Base-by-base conservation (phyloP, 805 yeast genomes). In the Ogataea philodendri region DNA sequence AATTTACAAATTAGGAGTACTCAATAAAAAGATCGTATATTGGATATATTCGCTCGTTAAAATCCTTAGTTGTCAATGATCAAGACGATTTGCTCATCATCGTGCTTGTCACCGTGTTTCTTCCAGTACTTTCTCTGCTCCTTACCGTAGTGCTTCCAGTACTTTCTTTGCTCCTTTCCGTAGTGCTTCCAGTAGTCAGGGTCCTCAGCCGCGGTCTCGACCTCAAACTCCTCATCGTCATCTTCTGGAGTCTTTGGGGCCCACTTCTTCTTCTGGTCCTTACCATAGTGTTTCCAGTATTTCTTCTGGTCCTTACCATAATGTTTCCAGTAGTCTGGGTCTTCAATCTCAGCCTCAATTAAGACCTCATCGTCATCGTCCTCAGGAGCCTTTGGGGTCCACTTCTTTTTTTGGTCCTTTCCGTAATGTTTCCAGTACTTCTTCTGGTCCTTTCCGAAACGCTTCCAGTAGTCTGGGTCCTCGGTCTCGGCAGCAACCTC, bases 361-460 rank as follows among this genome's bases (percentile, higher is more conserved):
- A n/a, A n/a, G n/a, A n/a, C n/a, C n/a, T n/a, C n/a, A n/a, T n/a
- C n/a, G n/a, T n/a, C n/a, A n/a, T n/a, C n/a, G n/a, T n/a, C n/a
- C n/a, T n/a, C n/a, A n/a, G n/a, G n/a, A n/a, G n/a, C n/a, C n/a
- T n/a, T n/a, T n/a, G n/a, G n/a, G n/a, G n/a, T n/a, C 39, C 39
- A 36, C 37, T 51, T 44, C 47, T 52, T 51, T 41, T 45, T 54
- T 26, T 49, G 46, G n/a, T 49, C 47, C 31, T 44, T 40, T n/a
- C 42, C 47, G 27, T 10, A 43, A 20, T 43, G 48, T 25, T 52
- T 52, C 55, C 44, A 40, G 35, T 36, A 29, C 22, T 41, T 37
- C 23, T 24, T 30, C 18, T 32, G 45, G 6, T 44, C 48, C 21
- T 49, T 46, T 23, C 50, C 54, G 21, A 16, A 26, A n/a, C 46